phyloP scores from a whole-genome alignment of 2,329 filamentous ascomycete species.

The Ceratocystis colombiana region DNA sequence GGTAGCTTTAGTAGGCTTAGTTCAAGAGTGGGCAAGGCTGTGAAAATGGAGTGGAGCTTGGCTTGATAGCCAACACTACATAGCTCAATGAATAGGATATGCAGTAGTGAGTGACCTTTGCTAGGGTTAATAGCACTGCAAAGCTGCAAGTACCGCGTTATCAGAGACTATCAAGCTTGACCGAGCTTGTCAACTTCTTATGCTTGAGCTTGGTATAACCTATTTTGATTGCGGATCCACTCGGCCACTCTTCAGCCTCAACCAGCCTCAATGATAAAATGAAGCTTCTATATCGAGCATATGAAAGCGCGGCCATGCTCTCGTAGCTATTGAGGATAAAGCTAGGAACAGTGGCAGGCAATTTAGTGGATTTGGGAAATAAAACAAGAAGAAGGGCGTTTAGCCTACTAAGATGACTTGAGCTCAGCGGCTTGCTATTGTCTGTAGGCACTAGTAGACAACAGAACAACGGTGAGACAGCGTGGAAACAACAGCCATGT shows the following conservation, averaged over 20 bases:
- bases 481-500: too few relatives aligned
- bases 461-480: not conserved
- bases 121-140: not conserved
- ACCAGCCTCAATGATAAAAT: not conserved
- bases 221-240: not conserved
- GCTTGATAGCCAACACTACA: not conserved
- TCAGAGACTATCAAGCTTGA: not conserved
- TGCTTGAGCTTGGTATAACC: not conserved
- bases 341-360: not conserved
- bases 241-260: not conserved
- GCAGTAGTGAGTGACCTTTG: constrained; percentile 3
- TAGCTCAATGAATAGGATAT: not conserved
- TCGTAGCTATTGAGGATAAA: not conserved
- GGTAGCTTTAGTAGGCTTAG: constrained; percentile 1
- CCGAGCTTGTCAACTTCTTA: not conserved
- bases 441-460: not conserved
- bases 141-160: not conserved
- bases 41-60: constrained; percentile 11
- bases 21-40: constrained; percentile 3
- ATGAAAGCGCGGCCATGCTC: not conserved
- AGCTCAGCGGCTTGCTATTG: too few relatives aligned
- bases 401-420: too few relatives aligned
- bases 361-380: not conserved
- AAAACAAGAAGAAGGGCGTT: too few relatives aligned
- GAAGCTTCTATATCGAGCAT: not conserved